These are phyloP conservation scores for Wickerhamiella sergipiensis DNA, from an alignment of 805 yeast genomes.

Conservation along the genomic window DNA sequence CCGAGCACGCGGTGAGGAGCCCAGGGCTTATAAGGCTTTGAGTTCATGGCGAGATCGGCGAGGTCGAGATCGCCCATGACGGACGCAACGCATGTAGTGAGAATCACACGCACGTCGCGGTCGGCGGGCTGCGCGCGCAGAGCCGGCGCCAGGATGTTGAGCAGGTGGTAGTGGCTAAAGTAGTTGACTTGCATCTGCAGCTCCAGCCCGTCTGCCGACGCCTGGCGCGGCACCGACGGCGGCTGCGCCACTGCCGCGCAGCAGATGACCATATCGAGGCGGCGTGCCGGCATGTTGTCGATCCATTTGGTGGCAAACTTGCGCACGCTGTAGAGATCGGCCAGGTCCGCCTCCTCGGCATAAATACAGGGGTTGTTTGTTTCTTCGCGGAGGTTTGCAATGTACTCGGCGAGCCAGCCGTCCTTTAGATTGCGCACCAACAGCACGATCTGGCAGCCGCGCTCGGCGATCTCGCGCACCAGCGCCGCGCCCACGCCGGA, in stretches of 20 bases:
- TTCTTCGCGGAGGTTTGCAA: constrained; percentile 58
- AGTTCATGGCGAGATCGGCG: constrained; percentile 42
- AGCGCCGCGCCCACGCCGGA: constrained; percentile 76
- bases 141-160: constrained; percentile 71
- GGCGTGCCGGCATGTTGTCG: constrained; percentile 77
- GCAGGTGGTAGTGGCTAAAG: constrained; percentile 64
- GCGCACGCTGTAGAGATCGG: constrained; percentile 60
- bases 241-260: constrained; percentile 80
- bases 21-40: constrained; percentile 41
- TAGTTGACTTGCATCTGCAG: constrained; percentile 73
- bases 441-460: constrained; percentile 79
- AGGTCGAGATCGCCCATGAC: constrained; percentile 54
- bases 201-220: constrained; percentile 75
- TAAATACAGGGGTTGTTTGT: constrained; percentile 66
- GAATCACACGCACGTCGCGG: constrained; percentile 73
- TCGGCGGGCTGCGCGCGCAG: constrained; percentile 85
- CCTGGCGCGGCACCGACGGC: constrained; percentile 44
- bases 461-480: constrained; percentile 54
- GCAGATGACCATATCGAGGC: constrained; percentile 81
- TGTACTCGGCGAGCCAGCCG: constrained; percentile 66
- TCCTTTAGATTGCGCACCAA: constrained; percentile 51
- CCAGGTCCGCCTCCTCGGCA: constrained; percentile 81
- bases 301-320: constrained; percentile 91
- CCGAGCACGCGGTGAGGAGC: constrained; percentile 72
- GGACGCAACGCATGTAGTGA: constrained; percentile 70